Percentiles rank a stretch among this genome's conserved stretches.
Evolutionary conservation across 345 rosid species (phyloP).

Genomic region (Populus alba): DNA sequence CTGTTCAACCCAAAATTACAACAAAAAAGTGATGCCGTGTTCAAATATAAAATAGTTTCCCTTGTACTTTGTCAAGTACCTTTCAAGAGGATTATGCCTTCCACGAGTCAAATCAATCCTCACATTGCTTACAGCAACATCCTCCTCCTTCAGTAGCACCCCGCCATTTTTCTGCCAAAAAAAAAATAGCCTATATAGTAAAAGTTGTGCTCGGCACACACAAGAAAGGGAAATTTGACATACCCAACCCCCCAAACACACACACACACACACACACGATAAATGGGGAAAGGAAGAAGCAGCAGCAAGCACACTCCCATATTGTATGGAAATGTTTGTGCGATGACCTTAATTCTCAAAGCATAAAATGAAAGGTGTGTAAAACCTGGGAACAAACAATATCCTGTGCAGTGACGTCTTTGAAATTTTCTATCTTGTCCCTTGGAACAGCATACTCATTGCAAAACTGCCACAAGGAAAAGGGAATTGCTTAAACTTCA

Average conservation of each 20-base stretch:
- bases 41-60: slow-evolving; percentile 5
- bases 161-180: slow-evolving; percentile 60
- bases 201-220: not conserved
- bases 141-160: slow-evolving; percentile 62
- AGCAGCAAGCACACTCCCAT: too few relatives aligned
- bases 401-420: slow-evolving; percentile 74
- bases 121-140: slow-evolving; percentile 73
- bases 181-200: slow-evolving; percentile 4
- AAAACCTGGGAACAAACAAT: slow-evolving; percentile 89
- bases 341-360: too few relatives aligned
- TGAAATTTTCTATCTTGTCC: slow-evolving; percentile 74
- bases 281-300: not conserved
- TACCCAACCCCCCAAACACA: not conserved
- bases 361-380: too few relatives aligned
- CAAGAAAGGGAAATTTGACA: not conserved
- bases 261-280: not conserved
- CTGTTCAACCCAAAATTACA: not conserved
- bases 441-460: slow-evolving; percentile 93
- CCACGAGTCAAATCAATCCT: slow-evolving; percentile 91
- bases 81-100: slow-evolving; percentile 76
- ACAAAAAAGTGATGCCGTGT: slow-evolving; percentile 8
- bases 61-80: slow-evolving; percentile 40
- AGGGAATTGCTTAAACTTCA: not conserved
- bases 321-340: too few relatives aligned
- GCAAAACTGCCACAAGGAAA: slow-evolving; percentile 65